Conservation (phyloP, 371 early-diverging fungal species). For the Neoconidiobolus thromboides region DNA sequence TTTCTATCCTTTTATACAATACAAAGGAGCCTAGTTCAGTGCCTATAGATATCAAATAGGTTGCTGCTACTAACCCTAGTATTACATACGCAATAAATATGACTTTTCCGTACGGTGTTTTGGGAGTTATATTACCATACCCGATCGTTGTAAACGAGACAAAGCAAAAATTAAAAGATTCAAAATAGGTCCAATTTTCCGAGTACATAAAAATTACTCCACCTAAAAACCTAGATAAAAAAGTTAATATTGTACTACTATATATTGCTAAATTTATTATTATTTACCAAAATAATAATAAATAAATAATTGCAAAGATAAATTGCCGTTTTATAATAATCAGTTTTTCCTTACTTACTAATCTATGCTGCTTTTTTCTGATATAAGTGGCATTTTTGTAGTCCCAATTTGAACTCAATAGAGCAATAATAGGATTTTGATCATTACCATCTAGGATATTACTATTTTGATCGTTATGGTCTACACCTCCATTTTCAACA, state of each 20-base stretch:
- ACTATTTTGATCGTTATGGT: no score
- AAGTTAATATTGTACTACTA: background rate
- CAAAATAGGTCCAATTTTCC: conserved; percentile 6
- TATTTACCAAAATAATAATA: conserved; percentile 5
- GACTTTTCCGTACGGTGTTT: background rate
- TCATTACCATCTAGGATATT: no score
- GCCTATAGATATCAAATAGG: conserved; percentile 5
- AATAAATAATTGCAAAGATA: background rate
- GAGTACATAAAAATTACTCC: background rate
- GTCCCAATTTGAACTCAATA: background rate
- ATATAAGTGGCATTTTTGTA: background rate
- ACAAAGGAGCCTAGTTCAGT: background rate
- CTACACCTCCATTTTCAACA: background rate
- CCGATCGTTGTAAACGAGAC: conserved; percentile 8
- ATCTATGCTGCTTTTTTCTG: background rate
- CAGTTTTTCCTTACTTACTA: background rate
- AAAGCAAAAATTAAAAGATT: conserved; percentile 7
- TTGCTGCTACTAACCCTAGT: background rate
- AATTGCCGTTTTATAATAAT: background rate
- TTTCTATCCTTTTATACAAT: no score
- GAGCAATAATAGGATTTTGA: no score
- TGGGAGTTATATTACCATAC: conserved; percentile 3
- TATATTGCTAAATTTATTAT: no score
- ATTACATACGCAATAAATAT: conserved; percentile 1
- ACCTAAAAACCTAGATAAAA: conserved; percentile 3